phyloP scores from a whole-genome alignment of 768 basidiomycete genomes.

The Amanita phalloides region DNA sequence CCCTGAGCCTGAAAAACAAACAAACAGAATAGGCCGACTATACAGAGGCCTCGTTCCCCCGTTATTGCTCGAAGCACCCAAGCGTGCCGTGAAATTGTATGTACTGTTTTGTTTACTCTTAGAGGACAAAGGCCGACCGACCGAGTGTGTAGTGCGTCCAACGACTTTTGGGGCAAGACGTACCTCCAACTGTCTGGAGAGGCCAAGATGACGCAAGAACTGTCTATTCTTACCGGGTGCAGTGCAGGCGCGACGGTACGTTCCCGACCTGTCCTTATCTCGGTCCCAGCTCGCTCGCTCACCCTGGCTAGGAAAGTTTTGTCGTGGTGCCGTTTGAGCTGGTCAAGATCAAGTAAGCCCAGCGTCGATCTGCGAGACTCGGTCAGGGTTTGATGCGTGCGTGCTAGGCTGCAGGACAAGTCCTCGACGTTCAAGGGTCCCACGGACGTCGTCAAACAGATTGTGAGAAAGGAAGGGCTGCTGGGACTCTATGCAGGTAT shows the following conservation, averaged over 20 bases:
- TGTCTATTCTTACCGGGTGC: constrained; percentile 89
- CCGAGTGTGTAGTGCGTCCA: constrained; percentile 39
- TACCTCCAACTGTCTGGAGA: constrained; percentile 54
- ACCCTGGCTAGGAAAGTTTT: constrained; percentile 56
- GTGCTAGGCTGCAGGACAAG: constrained; percentile 74
- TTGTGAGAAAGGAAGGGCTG: constrained; percentile 67
- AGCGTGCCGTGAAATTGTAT: constrained; percentile 93
- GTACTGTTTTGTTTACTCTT: constrained; percentile 13
- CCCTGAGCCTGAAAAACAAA: neutral
- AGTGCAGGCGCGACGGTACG: constrained; percentile 81
- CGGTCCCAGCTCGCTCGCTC: neutral
- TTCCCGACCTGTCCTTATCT: neutral
- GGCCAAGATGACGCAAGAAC: constrained; percentile 74
- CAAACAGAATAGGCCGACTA: constrained; percentile 56
- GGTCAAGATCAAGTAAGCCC: constrained; percentile 68
- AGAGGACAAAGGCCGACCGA: neutral
- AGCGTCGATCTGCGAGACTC: too few species aligned
- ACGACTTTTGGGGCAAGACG: constrained; percentile 94
- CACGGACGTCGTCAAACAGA: constrained; percentile 78
- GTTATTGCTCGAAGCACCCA: constrained; percentile 91
- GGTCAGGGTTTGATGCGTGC: too few species aligned
- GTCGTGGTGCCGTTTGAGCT: constrained; percentile 96
- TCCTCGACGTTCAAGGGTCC: constrained; percentile 84
- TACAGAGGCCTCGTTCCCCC: constrained; percentile 98
- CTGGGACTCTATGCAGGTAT: constrained; percentile 89